Percentiles rank a stretch among this genome's conserved stretches.
These are phyloP conservation scores for Millerozyma acaciae DNA, from an alignment of 805 yeast species.

Conservation along the genomic window DNA sequence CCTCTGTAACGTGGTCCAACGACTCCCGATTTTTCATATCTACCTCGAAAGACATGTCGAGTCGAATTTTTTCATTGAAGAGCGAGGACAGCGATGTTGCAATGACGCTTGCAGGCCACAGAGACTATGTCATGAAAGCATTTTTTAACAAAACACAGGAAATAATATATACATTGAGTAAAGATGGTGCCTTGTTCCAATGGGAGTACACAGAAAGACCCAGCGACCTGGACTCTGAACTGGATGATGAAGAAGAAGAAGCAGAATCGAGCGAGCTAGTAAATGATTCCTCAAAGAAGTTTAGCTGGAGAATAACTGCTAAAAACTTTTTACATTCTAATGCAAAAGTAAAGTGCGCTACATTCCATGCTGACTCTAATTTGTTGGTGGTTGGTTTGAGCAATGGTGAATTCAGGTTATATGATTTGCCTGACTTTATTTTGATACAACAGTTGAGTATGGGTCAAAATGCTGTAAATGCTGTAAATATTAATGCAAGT, in stretches of 20 bases:
- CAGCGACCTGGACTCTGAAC: conserved; percentile 39
- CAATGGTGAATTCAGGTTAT: conserved; percentile 86
- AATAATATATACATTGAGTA: conserved; percentile 82
- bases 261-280: conserved; percentile 21
- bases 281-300: conserved; percentile 27
- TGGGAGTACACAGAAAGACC: conserved; percentile 80
- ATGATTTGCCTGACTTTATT: conserved; percentile 79
- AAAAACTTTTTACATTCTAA: conserved; percentile 74
- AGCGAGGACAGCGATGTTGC: conserved; percentile 68
- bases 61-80: conserved; percentile 75
- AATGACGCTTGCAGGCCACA: conserved; percentile 86
- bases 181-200: conserved; percentile 88
- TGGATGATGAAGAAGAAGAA: conserved; percentile 34
- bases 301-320: conserved; percentile 79
- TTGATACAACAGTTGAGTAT: conserved; percentile 82
- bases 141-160: conserved; percentile 88
- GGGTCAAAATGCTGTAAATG: conserved; percentile 87
- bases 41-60: conserved; percentile 85
- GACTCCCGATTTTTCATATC: conserved; percentile 88
- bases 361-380: conserved; percentile 72
- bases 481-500: conserved; percentile 70
- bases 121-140: conserved; percentile 83
- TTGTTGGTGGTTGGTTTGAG: conserved; percentile 84
- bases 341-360: conserved; percentile 70
- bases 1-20: conserved; percentile 78